Evolutionary conservation across 2,329 filamentous ascomycete genomes (phyloP).

Genomic region (Ascochyta viciae-villosae): DNA sequence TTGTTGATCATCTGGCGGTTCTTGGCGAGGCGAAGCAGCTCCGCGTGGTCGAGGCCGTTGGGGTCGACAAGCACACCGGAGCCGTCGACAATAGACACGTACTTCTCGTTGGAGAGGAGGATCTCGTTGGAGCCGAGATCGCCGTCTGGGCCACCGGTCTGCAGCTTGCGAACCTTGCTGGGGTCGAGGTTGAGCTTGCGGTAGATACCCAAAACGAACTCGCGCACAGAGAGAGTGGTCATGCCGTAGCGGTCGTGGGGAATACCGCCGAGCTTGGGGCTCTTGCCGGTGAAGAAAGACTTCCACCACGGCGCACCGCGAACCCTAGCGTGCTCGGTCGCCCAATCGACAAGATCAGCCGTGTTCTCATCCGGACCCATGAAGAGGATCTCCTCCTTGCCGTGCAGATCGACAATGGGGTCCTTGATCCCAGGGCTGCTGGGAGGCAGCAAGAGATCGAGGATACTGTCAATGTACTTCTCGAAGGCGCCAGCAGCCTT

Average conservation of each 20-base stretch:
- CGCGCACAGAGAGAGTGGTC: constrained; percentile 94
- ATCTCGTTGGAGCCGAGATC: constrained; percentile 99
- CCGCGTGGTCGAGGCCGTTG: constrained; percentile 82
- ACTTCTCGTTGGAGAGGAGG: constrained; percentile 92
- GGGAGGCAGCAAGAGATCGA: constrained; percentile 90
- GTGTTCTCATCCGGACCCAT: constrained; percentile 99
- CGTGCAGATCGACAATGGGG: constrained; percentile 93
- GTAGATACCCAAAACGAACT: constrained; percentile 97
- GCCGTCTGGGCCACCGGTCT: constrained; percentile 96
- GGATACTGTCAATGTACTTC: constrained; percentile 99
- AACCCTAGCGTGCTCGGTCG: constrained; percentile 88
- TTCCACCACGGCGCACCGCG: constrained; percentile 99
- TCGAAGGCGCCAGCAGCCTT: constrained; percentile 92
- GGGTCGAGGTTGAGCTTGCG: constrained; percentile 92
- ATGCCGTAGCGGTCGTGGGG: constrained; percentile 96
- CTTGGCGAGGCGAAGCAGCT: constrained; percentile 85
- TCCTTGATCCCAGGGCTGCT: constrained; percentile 98
- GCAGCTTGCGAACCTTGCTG: constrained; percentile 85
- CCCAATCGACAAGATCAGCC: constrained; percentile 95
- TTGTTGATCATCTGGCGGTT: constrained; percentile 87
- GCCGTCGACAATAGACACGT: constrained; percentile 94
- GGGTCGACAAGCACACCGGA: constrained; percentile 94
- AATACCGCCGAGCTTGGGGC: constrained; percentile 92
- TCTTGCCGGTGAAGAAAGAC: constrained; percentile 99
- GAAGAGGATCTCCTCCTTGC: constrained; percentile 96